These are phyloP conservation scores for Harringtonia lauricola DNA, from an alignment of 2,329 filamentous ascomycete genomes.

Conservation along the genomic window DNA sequence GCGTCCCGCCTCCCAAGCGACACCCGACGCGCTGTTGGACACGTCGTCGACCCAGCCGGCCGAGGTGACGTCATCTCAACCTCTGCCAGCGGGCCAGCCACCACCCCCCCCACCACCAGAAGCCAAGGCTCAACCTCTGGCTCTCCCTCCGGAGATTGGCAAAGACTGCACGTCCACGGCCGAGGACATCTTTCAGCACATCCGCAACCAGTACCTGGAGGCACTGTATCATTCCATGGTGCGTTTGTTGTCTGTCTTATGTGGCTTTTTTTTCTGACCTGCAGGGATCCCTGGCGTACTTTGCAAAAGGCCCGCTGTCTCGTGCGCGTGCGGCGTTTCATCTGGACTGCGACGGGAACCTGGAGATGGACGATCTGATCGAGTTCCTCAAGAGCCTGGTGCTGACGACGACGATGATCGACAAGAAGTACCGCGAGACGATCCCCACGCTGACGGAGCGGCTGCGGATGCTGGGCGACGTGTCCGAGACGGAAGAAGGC, in stretches of 20 bases:
- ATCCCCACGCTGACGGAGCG: slow-evolving; percentile 50
- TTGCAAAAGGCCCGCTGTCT: slow-evolving; percentile 71
- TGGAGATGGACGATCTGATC: slow-evolving; percentile 53
- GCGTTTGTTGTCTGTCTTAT: slow-evolving; percentile 17
- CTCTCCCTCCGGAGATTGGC: neutral
- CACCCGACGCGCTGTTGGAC: no score
- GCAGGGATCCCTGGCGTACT: slow-evolving; percentile 69
- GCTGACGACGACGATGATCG: slow-evolving; percentile 55
- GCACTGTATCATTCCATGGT: slow-evolving; percentile 54
- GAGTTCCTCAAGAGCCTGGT: slow-evolving; percentile 58
- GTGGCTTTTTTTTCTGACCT: neutral
- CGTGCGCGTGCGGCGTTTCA: slow-evolving; percentile 62
- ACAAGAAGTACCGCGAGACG: slow-evolving; percentile 70
- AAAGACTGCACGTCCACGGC: slow-evolving; percentile 25
- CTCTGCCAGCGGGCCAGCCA: no score
- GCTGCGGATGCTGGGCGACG: slow-evolving; percentile 44
- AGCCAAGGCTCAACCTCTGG: neutral
- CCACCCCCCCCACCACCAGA: neutral
- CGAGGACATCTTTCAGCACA: slow-evolving; percentile 43
- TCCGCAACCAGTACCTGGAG: slow-evolving; percentile 48
- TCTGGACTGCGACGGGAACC: slow-evolving; percentile 45
- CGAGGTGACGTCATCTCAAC: no score
- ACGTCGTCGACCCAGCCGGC: no score
- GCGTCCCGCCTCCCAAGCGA: slow-evolving; percentile 31
- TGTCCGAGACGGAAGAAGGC: slow-evolving; percentile 37